Evolutionary conservation across 1,284 basidiomycete species (phyloP), one percentile per base, ranked within the genome.

Genomic region (Volvariella surrecta): DNA sequence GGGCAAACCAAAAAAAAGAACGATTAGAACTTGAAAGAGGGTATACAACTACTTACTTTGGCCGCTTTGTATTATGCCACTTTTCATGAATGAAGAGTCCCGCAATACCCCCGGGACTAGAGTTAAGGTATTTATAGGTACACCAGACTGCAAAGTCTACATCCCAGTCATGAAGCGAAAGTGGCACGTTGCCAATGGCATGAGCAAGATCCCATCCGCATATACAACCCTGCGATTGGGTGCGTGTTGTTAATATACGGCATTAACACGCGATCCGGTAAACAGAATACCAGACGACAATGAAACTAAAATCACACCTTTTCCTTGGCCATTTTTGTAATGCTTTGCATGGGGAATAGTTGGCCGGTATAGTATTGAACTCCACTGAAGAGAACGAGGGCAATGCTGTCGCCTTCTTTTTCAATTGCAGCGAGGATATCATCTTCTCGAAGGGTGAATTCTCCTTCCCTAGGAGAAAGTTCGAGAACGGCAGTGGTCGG

Each of bases 351-450:
- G 45, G 91, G 85, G 64, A 99, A 98, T 61, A 74, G 79, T 64
- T 99, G 94, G n/a, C 94, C 96, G 9, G 92, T 95, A 65, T 97
- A 98, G 69, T 94, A 99, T 63, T 99, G 95, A 9, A 96, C 78
- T 1, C 91, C 89, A 45, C 85, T 82, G 57, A 97, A 86, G 50
- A 95, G 76, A 45, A 97, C 90, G 40, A 97, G 71, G 18, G 93
- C 88, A 51, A 96, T 90, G 50, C 76, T 70, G 24, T 68, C 47
- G 15, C 87, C 88, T 58, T 93, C 76, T 52, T 76, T 71, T 41
- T 79, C 75, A 54, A 99, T 82, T 31, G 70, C 69, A 37, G 74
- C 68, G 15, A 98, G 67, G 51, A 99, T 95, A 65, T 99, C 96
- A 55, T 89, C 81, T 51, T 88, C 87, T 50, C 91, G 78, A 47